These are phyloP conservation scores for Tritrichomonas musculus DNA, from an alignment of 208 protist species.

Conservation along the genomic window DNA sequence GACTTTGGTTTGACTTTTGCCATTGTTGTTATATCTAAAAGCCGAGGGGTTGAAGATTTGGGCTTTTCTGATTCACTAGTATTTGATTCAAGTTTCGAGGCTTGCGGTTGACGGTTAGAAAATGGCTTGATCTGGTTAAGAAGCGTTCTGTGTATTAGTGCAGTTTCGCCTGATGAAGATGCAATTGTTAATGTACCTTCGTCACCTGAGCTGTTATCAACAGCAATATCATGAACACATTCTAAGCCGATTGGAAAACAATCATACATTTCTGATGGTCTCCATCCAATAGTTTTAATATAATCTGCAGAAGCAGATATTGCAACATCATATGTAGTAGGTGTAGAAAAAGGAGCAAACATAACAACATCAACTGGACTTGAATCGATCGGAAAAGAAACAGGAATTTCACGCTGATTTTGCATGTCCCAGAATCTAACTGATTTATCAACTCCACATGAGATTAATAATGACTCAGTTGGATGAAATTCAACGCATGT, in stretches of 20 bases:
- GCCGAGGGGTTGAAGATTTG: not conserved
- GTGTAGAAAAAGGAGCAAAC: not conserved
- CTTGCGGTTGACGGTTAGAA: too few species aligned
- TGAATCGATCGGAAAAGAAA: not conserved
- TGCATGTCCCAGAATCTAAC: not conserved
- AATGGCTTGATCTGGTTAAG: not conserved
- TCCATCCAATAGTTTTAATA: not conserved
- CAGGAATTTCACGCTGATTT: not conserved
- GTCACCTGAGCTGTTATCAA: not conserved
- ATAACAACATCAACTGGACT: not conserved
- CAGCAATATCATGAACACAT: not conserved
- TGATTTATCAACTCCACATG: not conserved
- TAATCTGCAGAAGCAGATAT: slow-evolving; percentile 2
- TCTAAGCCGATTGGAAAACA: not conserved
- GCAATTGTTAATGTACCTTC: not conserved
- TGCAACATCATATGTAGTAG: too few species aligned
- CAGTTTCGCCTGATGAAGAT: not conserved
- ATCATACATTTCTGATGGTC: not conserved
- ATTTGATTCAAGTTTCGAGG: too few species aligned
- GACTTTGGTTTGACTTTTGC: not conserved
- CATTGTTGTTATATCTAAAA: not conserved
- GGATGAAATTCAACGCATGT: not conserved
- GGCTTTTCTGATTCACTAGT: not conserved
- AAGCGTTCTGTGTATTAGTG: not conserved
- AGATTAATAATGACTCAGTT: not conserved